These are phyloP conservation scores for Brettanomyces bruxellensis DNA, from an alignment of 805 yeast genomes.

Conservation along the genomic window DNA sequence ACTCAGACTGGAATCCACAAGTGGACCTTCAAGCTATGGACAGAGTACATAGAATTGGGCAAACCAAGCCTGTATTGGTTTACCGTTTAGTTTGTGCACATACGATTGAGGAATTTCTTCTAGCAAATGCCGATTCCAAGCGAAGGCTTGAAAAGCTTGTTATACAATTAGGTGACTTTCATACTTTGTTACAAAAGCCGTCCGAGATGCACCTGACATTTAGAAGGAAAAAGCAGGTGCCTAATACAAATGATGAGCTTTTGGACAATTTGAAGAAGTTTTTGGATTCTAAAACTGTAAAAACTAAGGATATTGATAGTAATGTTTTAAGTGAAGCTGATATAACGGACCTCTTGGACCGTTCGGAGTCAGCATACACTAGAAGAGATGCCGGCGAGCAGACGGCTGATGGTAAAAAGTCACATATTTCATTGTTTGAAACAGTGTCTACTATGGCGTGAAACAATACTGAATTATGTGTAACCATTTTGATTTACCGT, in stretches of 20 bases:
- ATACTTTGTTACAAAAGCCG: conserved; percentile 22
- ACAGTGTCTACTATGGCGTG: conserved; percentile 24
- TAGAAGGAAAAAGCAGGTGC: conserved; percentile 4
- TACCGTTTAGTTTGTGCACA: conserved; percentile 69
- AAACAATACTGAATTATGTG: too few species aligned
- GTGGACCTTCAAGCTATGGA: conserved; percentile 96
- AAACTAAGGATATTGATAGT: conserved; percentile 12
- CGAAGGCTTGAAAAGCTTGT: conserved; percentile 70
- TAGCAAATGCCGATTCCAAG: conserved; percentile 73
- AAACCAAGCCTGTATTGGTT: conserved; percentile 70
- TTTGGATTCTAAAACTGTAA: conserved; percentile 29
- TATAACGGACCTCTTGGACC: conserved; percentile 39
- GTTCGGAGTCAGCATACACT: conserved; percentile 35
- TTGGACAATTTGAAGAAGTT: conserved; percentile 30
- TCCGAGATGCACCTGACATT: conserved; percentile 1
- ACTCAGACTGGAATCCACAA: conserved; percentile 97
- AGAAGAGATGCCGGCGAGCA: conserved; percentile 1
- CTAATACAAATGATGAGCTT: conserved; percentile 8
- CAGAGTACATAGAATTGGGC: conserved; percentile 91
- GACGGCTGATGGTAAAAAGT: neutral
- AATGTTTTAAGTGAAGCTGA: conserved; percentile 32
- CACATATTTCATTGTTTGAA: conserved; percentile 28
- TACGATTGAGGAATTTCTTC: conserved; percentile 76
- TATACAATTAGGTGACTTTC: conserved; percentile 55
- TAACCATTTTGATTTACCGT: too few species aligned